These are phyloP conservation scores for Glonium stellatum DNA, from an alignment of 495 filamentous ascomycete genomes.

Conservation along the genomic window DNA sequence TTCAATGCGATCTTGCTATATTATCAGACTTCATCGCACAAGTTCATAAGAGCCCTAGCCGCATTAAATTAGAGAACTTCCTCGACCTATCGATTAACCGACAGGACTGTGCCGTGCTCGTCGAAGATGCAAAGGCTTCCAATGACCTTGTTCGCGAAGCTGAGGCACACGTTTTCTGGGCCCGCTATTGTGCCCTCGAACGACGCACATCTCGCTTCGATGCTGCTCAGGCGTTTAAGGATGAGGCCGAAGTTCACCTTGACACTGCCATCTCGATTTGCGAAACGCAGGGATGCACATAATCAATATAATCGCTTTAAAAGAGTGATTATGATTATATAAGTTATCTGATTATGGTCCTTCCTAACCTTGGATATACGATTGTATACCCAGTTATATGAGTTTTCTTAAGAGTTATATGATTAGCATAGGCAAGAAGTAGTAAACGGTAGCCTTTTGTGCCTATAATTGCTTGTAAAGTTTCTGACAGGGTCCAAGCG, in stretches of 20 bases:
- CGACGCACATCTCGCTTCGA: conserved; percentile 2
- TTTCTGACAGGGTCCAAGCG: no score
- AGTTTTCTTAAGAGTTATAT: no score
- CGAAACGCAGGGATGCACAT: no score
- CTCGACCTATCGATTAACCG: conserved; percentile 25
- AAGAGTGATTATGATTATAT: no score
- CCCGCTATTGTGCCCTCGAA: conserved; percentile 38
- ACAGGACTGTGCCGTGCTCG: conserved; percentile 24
- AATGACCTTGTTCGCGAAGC: conserved; percentile 30
- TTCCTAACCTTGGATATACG: no score
- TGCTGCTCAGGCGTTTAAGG: conserved; percentile 11
- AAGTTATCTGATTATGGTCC: no score
- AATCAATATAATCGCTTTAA: no score
- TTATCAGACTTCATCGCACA: conserved; percentile 50
- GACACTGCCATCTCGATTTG: conserved; percentile 31
- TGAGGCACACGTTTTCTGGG: conserved; percentile 38
- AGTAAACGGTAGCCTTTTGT: no score
- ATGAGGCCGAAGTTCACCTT: conserved; percentile 21
- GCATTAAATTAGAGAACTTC: conserved; percentile 6
- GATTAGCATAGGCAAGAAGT: no score
- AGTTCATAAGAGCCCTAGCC: conserved; percentile 11
- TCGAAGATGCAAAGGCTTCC: conserved; percentile 22
- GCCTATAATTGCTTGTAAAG: no score
- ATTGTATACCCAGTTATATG: no score
- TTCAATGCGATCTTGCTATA: conserved; percentile 51